Conservation (phyloP, 176 grass and related monocot genomes). For the Pontederia crassipes region DNA sequence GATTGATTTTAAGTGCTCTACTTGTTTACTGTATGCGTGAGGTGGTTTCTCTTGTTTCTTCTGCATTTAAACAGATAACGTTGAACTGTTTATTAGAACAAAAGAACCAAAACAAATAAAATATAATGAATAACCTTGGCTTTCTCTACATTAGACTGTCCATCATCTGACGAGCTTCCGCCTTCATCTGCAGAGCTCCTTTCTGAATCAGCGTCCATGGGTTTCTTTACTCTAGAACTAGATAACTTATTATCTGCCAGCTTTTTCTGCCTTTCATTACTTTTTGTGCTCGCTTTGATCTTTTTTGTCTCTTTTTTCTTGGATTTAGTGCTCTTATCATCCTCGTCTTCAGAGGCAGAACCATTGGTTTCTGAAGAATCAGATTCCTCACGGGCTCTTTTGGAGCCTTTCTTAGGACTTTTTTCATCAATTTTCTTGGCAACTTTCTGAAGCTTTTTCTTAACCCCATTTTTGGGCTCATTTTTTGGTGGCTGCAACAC, state of each 20-base stretch:
- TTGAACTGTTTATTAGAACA: conserved; percentile 10
- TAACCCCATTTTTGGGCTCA: conserved; percentile 45
- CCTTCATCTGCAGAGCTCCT: conserved; percentile 32
- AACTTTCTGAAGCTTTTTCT: conserved; percentile 40
- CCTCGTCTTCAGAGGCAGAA: conserved; percentile 38
- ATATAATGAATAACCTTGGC: conserved; percentile 18
- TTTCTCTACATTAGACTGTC: conserved; percentile 52
- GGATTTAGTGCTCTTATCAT: conserved; percentile 38
- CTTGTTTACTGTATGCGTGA: conserved; percentile 60
- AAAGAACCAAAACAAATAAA: conserved; percentile 13
- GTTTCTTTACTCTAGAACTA: conserved; percentile 47
- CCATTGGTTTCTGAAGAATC: conserved; percentile 47
- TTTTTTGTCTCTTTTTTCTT: conserved; percentile 47
- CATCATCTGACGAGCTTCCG: conserved; percentile 34
- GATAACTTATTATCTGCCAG: conserved; percentile 33
- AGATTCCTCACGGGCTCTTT: conserved; percentile 47
- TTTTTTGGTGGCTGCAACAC: conserved; percentile 44
- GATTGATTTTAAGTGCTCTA: conserved; percentile 78
- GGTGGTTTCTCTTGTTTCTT: conserved; percentile 47
- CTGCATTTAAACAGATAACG: conserved; percentile 33
- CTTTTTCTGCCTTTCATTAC: conserved; percentile 37
- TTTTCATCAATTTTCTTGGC: conserved; percentile 24
- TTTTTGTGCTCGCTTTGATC: conserved; percentile 36
- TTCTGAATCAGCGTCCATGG: conserved; percentile 27
- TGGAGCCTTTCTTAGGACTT: conserved; percentile 34